Evolutionary conservation across 768 basidiomycete species (phyloP).

Genomic region (Amanita fuliginea): DNA sequence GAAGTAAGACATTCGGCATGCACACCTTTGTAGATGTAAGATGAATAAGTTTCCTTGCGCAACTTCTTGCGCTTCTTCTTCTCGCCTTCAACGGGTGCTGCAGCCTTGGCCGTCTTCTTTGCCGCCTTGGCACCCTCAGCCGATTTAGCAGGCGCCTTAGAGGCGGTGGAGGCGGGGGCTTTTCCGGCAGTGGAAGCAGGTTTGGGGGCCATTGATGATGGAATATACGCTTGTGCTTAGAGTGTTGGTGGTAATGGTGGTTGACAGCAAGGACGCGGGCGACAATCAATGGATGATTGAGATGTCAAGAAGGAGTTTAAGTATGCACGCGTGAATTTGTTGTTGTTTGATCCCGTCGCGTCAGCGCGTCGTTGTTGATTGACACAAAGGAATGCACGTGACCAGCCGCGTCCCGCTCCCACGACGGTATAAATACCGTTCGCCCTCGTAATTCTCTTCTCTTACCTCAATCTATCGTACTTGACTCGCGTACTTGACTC

Average conservation of each 20-base stretch:
- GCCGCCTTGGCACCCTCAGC: conserved; percentile 59
- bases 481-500: too few relatives aligned
- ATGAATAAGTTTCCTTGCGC: conserved; percentile 88
- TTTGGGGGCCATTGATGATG: conserved; percentile 61
- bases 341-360: conserved; percentile 30
- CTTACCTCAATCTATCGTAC: conserved; percentile 5
- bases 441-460: conserved; percentile 14
- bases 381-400: conserved; percentile 10
- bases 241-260: conserved; percentile 10
- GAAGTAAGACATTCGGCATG: neutral
- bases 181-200: conserved; percentile 76
- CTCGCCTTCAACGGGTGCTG: conserved; percentile 51
- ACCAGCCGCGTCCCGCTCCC: conserved; percentile 10
- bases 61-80: conserved; percentile 86
- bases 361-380: conserved; percentile 14
- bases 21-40: conserved; percentile 90
- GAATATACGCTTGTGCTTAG: conserved; percentile 5
- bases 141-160: conserved; percentile 64
- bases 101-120: conserved; percentile 62
- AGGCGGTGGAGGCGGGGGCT: conserved; percentile 56
- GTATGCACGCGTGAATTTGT: conserved; percentile 35
- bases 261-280: conserved; percentile 15
- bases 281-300: conserved; percentile 12
- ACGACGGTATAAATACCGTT: conserved; percentile 24
- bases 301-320: conserved; percentile 20